Evolutionary conservation across 2,329 filamentous ascomycete genomes (phyloP), one percentile per base, ranked within the genome.

Genomic region (Diaporthe caulivora): DNA sequence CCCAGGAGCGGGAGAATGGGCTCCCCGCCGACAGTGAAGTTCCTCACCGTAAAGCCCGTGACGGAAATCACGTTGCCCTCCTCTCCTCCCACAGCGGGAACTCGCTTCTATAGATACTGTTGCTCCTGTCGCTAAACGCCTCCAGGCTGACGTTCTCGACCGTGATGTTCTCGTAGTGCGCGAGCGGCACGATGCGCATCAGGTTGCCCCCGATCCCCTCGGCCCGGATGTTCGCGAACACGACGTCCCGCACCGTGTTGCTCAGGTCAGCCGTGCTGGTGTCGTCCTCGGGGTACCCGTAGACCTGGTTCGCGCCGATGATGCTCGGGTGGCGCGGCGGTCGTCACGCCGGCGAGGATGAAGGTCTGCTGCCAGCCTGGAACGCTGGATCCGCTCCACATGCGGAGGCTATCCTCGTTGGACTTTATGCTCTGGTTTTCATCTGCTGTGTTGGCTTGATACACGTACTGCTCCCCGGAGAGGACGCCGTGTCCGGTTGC

Each of bases 391-490:
- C 79, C 77, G 75, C 73, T 72, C 73, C 80, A 83, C 79, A 83
- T 82, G 11, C 77, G 77, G 15, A 83, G 75, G 24, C 76, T 78
- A 26, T 77, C 77, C 24, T 75, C 72, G 75, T 83, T 79, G 42
- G 76, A 78, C 67, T 81, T 79, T 26, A 76, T 72, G 72, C 78
- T 79, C 29, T 74, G 73, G 75, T 82, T 83, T 49, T 76, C 72
- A 9, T 78, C 44, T 7, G 77, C 77, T 0, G 78, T 77, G 73
- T 83, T 83, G 31, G 82, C 82, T 70, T 82, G 80, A 74, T 82
- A 83, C 8, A 82, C 80, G 69, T 83, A 83, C 57, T 82, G 78
- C 72, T 83, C 82, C 17, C 82, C 82, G 0, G 81, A 83, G 2
- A 83, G 76, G 11, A 83, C 80, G 15, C 81, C 82, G 73, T 78